A percentile compares a stretch with the other conserved stretches of the same genome.
These are phyloP conservation scores for Stachybotrys echinatus DNA, from an alignment of 2,329 filamentous ascomycete genomes.

Conservation along the genomic window DNA sequence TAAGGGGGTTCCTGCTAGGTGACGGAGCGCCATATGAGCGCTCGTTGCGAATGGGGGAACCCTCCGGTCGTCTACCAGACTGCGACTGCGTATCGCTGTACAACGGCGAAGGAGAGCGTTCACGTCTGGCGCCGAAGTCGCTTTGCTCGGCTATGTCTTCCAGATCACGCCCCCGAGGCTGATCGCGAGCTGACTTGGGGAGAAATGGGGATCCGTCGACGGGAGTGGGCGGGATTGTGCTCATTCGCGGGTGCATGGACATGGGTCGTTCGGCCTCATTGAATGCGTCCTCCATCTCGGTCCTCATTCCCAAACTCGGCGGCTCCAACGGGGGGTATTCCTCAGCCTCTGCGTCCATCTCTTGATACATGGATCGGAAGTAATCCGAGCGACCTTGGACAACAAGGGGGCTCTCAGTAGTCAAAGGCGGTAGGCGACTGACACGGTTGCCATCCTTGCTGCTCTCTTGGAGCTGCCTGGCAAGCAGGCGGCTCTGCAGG, in stretches of 20 bases:
- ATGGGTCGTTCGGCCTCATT: constrained; percentile 52
- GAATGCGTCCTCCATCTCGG: constrained; percentile 53
- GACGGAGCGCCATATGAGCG: constrained; percentile 28
- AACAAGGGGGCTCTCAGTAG: constrained; percentile 75
- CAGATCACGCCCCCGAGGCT: constrained; percentile 33
- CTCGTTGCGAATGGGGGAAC: constrained; percentile 26
- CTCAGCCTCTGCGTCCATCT: constrained; percentile 43
- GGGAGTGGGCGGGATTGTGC: constrained; percentile 50
- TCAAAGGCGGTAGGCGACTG: constrained; percentile 79
- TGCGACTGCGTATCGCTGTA: constrained; percentile 31
- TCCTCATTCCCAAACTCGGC: constrained; percentile 39
- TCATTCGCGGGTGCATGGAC: constrained; percentile 73
- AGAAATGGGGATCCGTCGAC: constrained; percentile 42
- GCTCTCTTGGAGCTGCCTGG: constrained; percentile 78
- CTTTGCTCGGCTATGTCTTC: constrained; percentile 32
- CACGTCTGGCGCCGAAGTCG: constrained; percentile 45
- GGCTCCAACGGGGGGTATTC: constrained; percentile 19
- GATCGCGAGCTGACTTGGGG: constrained; percentile 33
- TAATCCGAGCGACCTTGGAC: constrained; percentile 72
- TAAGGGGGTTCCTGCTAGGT: constrained; percentile 23
- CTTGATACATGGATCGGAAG: constrained; percentile 69
- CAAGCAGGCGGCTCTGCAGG: constrained; percentile 81
- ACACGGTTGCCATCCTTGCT: constrained; percentile 70
- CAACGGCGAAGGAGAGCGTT: constrained; percentile 53
- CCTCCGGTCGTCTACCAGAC: constrained; percentile 17